These are phyloP conservation scores for Alternaria angustiovoidea DNA, from an alignment of 2,329 filamentous ascomycete species.

Conservation along the genomic window DNA sequence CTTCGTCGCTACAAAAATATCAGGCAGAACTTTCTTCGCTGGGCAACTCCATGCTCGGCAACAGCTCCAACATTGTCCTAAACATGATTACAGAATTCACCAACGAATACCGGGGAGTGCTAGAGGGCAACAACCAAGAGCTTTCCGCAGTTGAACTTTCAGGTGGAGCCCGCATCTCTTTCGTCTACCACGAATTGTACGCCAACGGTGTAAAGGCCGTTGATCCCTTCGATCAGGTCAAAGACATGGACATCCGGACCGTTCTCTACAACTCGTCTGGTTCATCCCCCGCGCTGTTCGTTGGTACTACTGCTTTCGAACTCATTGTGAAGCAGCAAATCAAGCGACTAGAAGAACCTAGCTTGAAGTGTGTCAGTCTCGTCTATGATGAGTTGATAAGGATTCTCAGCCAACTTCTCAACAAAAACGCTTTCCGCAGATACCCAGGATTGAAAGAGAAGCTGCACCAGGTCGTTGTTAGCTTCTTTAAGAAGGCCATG, in stretches of 20 bases:
- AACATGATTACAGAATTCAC: conserved; percentile 99
- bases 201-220: conserved; percentile 97
- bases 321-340: conserved; percentile 99
- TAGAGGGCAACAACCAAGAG: conserved; percentile 97
- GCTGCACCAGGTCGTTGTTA: conserved; percentile 89
- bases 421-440: conserved; percentile 87
- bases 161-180: conserved; percentile 96
- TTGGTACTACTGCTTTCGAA: conserved; percentile 97
- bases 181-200: conserved; percentile 99
- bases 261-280: conserved; percentile 99
- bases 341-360: conserved; percentile 93
- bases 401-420: conserved; percentile 87
- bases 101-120: conserved; percentile 93
- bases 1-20: conserved; percentile 94
- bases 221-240: conserved; percentile 96
- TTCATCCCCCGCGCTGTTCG: conserved; percentile 93
- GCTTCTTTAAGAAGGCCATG: conserved; percentile 98
- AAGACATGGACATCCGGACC: conserved; percentile 96
- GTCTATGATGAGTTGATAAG: conserved; percentile 98
- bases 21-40: conserved; percentile 79
- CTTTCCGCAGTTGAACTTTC: conserved; percentile 93
- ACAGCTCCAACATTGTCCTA: conserved; percentile 93
- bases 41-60: conserved; percentile 93
- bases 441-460: conserved; percentile 98
- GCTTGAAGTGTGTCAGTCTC: conserved; percentile 94